These are phyloP conservation scores for Filosporella fistucella DNA, from an alignment of 495 filamentous ascomycete genomes.

Conservation along the genomic window DNA sequence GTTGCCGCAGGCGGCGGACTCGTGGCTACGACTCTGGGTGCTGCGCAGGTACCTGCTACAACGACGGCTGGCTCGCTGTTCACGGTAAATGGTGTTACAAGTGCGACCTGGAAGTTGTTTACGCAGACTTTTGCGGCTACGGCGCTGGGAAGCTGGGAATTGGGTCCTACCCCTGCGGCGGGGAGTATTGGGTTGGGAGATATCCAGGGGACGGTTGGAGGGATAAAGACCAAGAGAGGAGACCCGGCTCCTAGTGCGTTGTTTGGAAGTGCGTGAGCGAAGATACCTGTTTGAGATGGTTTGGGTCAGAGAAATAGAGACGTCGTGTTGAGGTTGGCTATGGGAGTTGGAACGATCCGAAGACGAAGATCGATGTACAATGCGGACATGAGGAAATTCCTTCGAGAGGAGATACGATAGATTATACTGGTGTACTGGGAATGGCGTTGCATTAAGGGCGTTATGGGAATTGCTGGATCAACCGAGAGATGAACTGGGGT, in stretches of 20 bases:
- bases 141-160: constrained; percentile 20
- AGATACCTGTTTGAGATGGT: too few relatives aligned
- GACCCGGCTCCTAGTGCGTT: constrained; percentile 1
- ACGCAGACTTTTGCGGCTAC: constrained; percentile 25
- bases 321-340: too few relatives aligned
- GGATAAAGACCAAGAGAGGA: constrained; percentile 3
- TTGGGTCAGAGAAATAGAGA: too few relatives aligned
- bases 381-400: too few relatives aligned
- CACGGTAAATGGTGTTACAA: constrained; percentile 11
- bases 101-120: neutral
- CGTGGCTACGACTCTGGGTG: constrained; percentile 3
- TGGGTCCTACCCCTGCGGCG: constrained; percentile 16
- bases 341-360: too few relatives aligned
- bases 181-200: constrained; percentile 23
- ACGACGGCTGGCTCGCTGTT: constrained; percentile 5
- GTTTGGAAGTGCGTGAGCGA: constrained; percentile 1
- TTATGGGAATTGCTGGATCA: too few relatives aligned
- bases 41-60: constrained; percentile 9
- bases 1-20: constrained; percentile 11
- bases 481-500: too few relatives aligned
- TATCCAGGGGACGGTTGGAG: constrained; percentile 17
- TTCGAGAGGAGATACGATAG: too few relatives aligned
- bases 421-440: too few relatives aligned
- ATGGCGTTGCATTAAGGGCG: too few relatives aligned
- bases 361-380: too few relatives aligned